phyloP scores from a whole-genome alignment of 140 eudicot species.

The Ambrosia hybrid region DNA sequence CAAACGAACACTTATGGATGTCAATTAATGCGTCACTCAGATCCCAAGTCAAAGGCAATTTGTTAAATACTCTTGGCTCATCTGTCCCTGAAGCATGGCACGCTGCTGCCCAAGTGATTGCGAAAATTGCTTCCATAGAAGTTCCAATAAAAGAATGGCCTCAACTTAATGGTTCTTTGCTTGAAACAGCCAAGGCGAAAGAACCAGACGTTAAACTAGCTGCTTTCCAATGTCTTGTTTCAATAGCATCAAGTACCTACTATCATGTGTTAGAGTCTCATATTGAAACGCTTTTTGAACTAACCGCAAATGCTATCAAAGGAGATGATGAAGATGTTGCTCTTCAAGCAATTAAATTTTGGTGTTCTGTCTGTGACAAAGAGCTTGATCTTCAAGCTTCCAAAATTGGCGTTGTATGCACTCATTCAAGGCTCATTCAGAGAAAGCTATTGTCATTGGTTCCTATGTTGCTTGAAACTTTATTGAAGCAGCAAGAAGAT shows the following conservation, averaged over 20 bases:
- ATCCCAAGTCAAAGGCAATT: slow-evolving; percentile 62
- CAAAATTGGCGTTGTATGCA: slow-evolving; percentile 48
- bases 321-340: slow-evolving; percentile 88
- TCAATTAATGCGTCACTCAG: slow-evolving; percentile 51
- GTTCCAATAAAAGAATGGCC: slow-evolving; percentile 92
- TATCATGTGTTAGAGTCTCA: slow-evolving; percentile 80
- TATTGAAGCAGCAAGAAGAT: slow-evolving; percentile 73
- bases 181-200: slow-evolving; percentile 66
- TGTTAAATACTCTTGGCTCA: slow-evolving; percentile 72
- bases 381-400: slow-evolving; percentile 71
- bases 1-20: slow-evolving; percentile 72
- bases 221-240: slow-evolving; percentile 78
- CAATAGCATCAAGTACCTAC: slow-evolving; percentile 69
- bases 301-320: slow-evolving; percentile 81
- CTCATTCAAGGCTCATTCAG: slow-evolving; percentile 61
- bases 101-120: slow-evolving; percentile 88
- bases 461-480: slow-evolving; percentile 72
- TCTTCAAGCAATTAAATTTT: slow-evolving; percentile 81
- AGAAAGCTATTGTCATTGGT: slow-evolving; percentile 54
- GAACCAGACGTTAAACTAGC: slow-evolving; percentile 77
- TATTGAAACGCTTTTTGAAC: slow-evolving; percentile 70
- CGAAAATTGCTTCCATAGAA: slow-evolving; percentile 83
- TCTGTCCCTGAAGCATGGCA: slow-evolving; percentile 73
- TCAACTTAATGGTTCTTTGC: slow-evolving; percentile 37
- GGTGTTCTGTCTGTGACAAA: slow-evolving; percentile 91